Base-by-base conservation (phyloP, 1,139 yeast species). In the Starmera stellimalicola region DNA sequence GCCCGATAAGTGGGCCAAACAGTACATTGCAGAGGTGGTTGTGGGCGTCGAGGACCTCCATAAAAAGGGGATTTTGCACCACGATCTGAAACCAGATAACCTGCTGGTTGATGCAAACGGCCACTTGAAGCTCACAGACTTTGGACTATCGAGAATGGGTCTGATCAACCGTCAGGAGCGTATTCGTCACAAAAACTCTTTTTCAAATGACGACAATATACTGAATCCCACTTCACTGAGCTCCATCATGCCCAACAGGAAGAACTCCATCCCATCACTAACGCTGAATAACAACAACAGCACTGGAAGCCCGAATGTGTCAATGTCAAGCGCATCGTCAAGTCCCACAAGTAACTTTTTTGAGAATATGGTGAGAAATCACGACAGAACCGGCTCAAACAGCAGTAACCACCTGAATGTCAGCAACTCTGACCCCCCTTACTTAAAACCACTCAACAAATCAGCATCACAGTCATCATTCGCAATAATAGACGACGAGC, bases 21-120 rank as follows among this genome's bases (percentile, higher is more conserved):
- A 82, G 43, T 93, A 91, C 48, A 71, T 85, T 38, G 91, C 95
- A 0, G 98, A 93, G 53, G 87, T 87, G 3, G 76, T 88, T 18
- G 77, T 84, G 18, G 96, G 95, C 1, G 94, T 91, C 4, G 82
- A 81, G 43, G 95, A 87, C 51, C 65, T 93, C 50, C 99, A 93
- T 55, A 63, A 69, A 33, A 71, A 83, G 47, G 96, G 95, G 1
- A 84, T 93, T 31, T 83, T 91, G 38, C 98, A 93, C 57, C 77
- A 96, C 48, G 99, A 93, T 56, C 63, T 85, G 53, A 93, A 93
- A 54, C 98, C 98, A 0, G 98, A 93, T 52, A 93, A 93, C 48
- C 58, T 93, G 25, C 65, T 93, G 45, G 87, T 93, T 44, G 97
- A 88, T 52, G 66, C 73, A 35, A 63, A 67, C 28, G 99, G 99